Conservation (phyloP, 805 yeast species). For the Brettanomyces custersianus region DNA sequence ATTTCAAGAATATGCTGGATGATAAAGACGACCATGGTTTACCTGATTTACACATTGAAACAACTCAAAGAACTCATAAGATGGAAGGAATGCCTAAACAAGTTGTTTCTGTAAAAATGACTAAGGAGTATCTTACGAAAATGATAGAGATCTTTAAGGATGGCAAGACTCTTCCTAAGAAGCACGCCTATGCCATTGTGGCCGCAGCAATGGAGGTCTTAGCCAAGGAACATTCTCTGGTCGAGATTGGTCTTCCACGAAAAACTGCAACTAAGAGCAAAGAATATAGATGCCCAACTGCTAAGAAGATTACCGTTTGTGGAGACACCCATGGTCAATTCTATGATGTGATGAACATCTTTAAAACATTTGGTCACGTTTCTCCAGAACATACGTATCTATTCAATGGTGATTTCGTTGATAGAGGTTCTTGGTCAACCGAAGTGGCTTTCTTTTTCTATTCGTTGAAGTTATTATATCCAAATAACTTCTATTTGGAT, state of each 20-base stretch:
- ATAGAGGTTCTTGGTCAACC: slow-evolving; percentile 96
- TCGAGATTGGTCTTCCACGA: slow-evolving; percentile 45
- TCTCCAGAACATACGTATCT: slow-evolving; percentile 59
- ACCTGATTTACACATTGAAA: slow-evolving; percentile 26
- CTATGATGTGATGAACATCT: slow-evolving; percentile 78
- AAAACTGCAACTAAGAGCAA: slow-evolving; percentile 24
- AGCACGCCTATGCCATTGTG: slow-evolving; percentile 75
- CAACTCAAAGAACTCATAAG: no score
- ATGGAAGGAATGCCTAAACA: slow-evolving; percentile 14
- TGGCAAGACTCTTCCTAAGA: slow-evolving; percentile 70
- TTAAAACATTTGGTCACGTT: slow-evolving; percentile 66
- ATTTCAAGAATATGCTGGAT: slow-evolving; percentile 37
- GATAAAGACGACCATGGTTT: slow-evolving; percentile 58
- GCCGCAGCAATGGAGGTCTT: slow-evolving; percentile 62
- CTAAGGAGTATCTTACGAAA: slow-evolving; percentile 45
- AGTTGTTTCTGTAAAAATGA: slow-evolving; percentile 31
- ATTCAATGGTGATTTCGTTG: slow-evolving; percentile 97
- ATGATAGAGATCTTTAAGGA: slow-evolving; percentile 65
- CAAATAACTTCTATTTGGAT: slow-evolving; percentile 62
- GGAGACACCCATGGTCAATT: slow-evolving; percentile 99
- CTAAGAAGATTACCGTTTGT: slow-evolving; percentile 64
- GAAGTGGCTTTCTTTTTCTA: slow-evolving; percentile 84
- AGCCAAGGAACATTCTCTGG: slow-evolving; percentile 54
- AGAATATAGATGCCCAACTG: slow-evolving; percentile 28
- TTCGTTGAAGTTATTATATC: slow-evolving; percentile 68